These are phyloP conservation scores for Odontarrhena argentea DNA, from an alignment of 345 rosid genomes.

Conservation along the genomic window DNA sequence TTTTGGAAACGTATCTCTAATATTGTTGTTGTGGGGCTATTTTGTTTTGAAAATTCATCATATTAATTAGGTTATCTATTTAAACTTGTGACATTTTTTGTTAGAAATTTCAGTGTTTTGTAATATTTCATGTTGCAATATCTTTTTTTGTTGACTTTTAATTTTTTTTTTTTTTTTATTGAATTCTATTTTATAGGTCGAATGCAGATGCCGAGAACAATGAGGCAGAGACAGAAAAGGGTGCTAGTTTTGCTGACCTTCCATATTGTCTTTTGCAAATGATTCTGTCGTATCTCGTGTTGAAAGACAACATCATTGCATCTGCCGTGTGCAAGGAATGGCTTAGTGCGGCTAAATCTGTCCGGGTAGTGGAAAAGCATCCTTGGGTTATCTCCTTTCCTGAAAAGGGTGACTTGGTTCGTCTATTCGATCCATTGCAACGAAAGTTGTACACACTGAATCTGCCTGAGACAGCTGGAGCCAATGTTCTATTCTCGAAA, in stretches of 20 bases:
- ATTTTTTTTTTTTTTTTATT: neutral
- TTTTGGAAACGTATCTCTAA: too few relatives aligned
- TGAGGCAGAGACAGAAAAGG: neutral
- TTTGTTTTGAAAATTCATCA: too few relatives aligned
- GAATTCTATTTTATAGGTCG: neutral
- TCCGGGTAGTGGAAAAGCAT: constrained; percentile 53
- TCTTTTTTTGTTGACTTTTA: too few relatives aligned
- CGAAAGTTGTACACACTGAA: constrained; percentile 50
- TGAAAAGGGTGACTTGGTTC: constrained; percentile 43
- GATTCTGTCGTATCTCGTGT: constrained; percentile 42
- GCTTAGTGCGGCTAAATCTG: constrained; percentile 47
- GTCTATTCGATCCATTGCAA: constrained; percentile 56
- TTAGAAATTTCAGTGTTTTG: neutral
- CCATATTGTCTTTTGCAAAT: constrained; percentile 44
- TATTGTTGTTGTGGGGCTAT: too few relatives aligned
- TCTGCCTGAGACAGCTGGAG: constrained; percentile 50
- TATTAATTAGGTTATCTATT: too few relatives aligned
- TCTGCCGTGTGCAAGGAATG: constrained; percentile 60
- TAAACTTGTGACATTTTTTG: neutral
- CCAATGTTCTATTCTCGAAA: constrained; percentile 59
- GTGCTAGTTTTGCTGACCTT: neutral
- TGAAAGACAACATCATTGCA: constrained; percentile 52
- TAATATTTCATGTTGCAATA: neutral
- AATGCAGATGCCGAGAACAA: neutral
- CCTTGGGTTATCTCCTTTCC: constrained; percentile 76